Evolutionary conservation across 2,329 filamentous ascomycete species (phyloP), one percentile per base, ranked within the genome.

Genomic region (Pseudomassariella vexata): DNA sequence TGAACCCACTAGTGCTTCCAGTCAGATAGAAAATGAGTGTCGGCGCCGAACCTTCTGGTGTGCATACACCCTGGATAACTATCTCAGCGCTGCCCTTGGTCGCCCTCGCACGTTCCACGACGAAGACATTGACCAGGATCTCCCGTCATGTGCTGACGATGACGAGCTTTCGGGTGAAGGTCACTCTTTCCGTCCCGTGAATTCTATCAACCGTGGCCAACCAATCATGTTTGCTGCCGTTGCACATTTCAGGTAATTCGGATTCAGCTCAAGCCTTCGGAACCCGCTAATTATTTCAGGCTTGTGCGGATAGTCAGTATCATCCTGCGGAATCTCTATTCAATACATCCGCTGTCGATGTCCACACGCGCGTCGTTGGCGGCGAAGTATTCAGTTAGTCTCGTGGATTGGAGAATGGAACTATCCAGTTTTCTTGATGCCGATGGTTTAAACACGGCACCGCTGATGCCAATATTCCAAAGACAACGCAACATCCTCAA

Each of bases 51-150:
- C 74, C 0, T 81, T 82, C 31, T 82, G 78, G 79, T 73, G 71
- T 19, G 71, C 73, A 0, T 82, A 82, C 45, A 73, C 68, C 10
- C 54, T 82, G 3, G 76, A 82, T 45, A 76, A 73, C 30, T 82
- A 82, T 38, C 60, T 83, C 10, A 76, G 76, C 34, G 70, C 73
- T 15, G 70, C 76, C 30, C 63, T 81, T 9, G 78, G 78, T 2
- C 60, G 77, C 14, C 77, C 78, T 1, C 56, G 70, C n/a, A 65
- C 76, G 3, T 73, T 81, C 30, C 77, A 77, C 36, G 74, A 81
- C 28, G 76, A 80, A 26, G 76, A 80, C 34, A 78, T 81, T 30
- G 76, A 81, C 14, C 12, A n/a, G n/a, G n/a, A 7, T 11, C 7
- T 12, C 4, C 2, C 9, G 3, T 1, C 1, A 5, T 15, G 9